Evolutionary conservation across 345 rosid genomes (phyloP).

Genomic region (Citrus trifoliata): DNA sequence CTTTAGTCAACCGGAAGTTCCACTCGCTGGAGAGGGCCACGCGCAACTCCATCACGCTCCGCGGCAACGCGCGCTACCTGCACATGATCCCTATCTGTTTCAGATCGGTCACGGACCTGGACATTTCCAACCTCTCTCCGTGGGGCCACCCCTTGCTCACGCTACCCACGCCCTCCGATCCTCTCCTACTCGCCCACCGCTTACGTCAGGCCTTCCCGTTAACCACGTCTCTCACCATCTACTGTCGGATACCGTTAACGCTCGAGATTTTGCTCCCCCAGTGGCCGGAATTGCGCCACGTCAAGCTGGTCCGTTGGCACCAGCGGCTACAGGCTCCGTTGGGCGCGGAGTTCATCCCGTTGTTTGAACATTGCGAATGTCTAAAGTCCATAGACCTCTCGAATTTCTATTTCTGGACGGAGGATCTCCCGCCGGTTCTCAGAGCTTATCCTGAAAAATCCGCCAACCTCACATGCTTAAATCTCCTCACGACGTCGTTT

Average conservation of each 20-base stretch:
- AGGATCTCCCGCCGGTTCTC: constrained; percentile 81
- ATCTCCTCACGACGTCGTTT: constrained; percentile 67
- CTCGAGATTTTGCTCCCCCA: constrained; percentile 54
- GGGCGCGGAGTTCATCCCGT: constrained; percentile 56
- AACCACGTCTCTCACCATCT: constrained; percentile 44
- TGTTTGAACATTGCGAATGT: constrained; percentile 48
- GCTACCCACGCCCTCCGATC: constrained; percentile 32
- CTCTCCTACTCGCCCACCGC: constrained; percentile 46
- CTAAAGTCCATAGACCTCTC: constrained; percentile 63
- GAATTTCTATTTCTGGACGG: constrained; percentile 82
- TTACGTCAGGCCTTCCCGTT: constrained; percentile 56
- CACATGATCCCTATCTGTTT: constrained; percentile 53
- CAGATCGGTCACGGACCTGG: constrained; percentile 61
- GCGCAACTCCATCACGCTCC: constrained; percentile 76
- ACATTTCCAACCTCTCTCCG: constrained; percentile 80
- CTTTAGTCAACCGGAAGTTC: constrained; percentile 67
- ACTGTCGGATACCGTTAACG: constrained; percentile 52
- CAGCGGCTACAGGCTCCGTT: constrained; percentile 42
- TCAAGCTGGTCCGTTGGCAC: constrained; percentile 89
- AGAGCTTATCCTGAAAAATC: constrained; percentile 43
- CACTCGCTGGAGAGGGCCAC: constrained; percentile 64
- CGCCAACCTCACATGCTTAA: constrained; percentile 38
- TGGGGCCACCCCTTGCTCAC: constrained; percentile 74
- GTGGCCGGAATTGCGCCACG: constrained; percentile 56
- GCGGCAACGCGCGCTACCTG: constrained; percentile 81